A percentile compares a stretch with the other conserved stretches of the same genome.
These are phyloP conservation scores for Pichia sp. DNA, from an alignment of 1,139 yeast species.

Conservation along the genomic window DNA sequence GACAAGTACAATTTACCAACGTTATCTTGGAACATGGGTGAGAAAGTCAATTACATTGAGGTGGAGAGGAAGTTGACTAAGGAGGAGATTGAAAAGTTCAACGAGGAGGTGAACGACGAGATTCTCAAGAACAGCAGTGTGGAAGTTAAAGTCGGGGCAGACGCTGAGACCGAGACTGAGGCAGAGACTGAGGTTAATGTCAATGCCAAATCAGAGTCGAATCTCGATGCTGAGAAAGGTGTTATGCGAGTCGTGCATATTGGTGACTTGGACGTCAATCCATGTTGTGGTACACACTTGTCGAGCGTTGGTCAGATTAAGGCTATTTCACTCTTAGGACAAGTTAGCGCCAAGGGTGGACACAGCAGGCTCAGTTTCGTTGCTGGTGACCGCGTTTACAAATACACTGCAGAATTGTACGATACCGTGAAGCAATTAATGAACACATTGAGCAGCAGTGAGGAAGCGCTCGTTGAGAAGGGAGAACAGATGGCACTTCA, in stretches of 20 bases:
- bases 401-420: conserved; percentile 43
- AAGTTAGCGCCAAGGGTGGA: conserved; percentile 61
- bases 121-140: conserved; percentile 53
- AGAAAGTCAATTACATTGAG: conserved; percentile 64
- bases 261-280: conserved; percentile 68
- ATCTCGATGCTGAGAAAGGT: conserved; percentile 51
- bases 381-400: conserved; percentile 67
- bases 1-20: conserved; percentile 60
- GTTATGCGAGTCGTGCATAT: conserved; percentile 67
- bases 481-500: conserved; percentile 40
- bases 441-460: conserved; percentile 57
- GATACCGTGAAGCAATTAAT: conserved; percentile 44
- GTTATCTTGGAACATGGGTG: conserved; percentile 80
- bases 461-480: conserved; percentile 57
- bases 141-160: conserved; percentile 54
- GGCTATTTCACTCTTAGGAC: conserved; percentile 57
- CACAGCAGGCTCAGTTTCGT: conserved; percentile 64
- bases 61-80: conserved; percentile 54
- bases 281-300: conserved; percentile 89
- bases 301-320: conserved; percentile 61
- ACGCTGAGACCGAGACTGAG: conserved; percentile 44
- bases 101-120: conserved; percentile 46
- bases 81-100: conserved; percentile 46
- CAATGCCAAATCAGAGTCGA: no score
- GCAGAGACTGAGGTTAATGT: no score